These are phyloP conservation scores for Uronychia setigera DNA, from an alignment of 73 alveolate species.

Conservation along the genomic window DNA sequence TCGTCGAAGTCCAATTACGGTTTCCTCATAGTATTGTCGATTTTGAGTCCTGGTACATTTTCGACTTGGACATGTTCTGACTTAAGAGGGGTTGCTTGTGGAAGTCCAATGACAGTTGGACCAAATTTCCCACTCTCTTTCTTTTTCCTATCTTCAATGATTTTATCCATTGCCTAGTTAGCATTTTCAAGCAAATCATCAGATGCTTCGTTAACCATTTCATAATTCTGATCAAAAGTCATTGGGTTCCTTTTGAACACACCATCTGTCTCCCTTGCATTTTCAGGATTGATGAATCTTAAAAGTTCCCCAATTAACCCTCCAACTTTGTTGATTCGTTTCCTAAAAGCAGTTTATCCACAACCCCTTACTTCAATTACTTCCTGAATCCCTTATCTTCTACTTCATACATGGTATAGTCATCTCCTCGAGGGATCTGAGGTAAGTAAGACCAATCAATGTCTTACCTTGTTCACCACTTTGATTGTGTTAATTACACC, in stretches of 20 bases:
- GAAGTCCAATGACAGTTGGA: constrained; percentile 3
- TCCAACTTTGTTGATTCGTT: constrained; percentile 11
- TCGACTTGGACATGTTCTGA: constrained; percentile 41
- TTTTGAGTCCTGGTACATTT: constrained; percentile 64
- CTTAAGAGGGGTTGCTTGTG: background rate
- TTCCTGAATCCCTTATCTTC: too few relatives aligned
- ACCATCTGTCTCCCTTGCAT: background rate
- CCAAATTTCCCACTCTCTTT: constrained; percentile 55
- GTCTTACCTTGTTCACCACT: too few relatives aligned
- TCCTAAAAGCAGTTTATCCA: too few relatives aligned
- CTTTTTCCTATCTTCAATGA: constrained; percentile 48
- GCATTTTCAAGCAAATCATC: constrained; percentile 83
- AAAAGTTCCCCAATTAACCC: background rate
- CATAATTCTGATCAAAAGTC: constrained; percentile 33
- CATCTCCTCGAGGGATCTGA: too few relatives aligned
- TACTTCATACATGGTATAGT: too few relatives aligned
- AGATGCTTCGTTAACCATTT: constrained; percentile 46
- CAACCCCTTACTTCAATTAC: too few relatives aligned
- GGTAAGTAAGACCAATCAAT: too few relatives aligned
- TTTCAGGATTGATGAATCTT: background rate
- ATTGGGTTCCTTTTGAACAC: background rate
- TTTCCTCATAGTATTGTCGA: constrained; percentile 53
- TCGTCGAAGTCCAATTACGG: constrained; percentile 66
- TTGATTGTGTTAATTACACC: too few relatives aligned
- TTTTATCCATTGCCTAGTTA: constrained; percentile 68